Base-by-base conservation (phyloP, 2,329 filamentous ascomycete genomes). In the Stemphylium vesicarium region DNA sequence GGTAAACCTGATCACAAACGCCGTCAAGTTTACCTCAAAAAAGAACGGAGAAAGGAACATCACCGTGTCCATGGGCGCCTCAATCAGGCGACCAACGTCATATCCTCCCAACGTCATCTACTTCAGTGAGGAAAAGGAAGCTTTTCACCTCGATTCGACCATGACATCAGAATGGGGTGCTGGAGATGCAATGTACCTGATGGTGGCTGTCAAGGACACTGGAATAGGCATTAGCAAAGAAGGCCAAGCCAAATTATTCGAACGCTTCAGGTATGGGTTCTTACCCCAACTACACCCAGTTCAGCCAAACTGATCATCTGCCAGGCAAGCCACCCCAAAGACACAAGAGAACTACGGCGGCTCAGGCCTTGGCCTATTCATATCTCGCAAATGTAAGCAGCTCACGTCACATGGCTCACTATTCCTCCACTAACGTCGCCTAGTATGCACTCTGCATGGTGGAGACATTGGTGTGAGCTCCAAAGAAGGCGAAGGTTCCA, bases 51-150 rank as follows among this genome's bases (percentile, higher is more conserved):
- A 69, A 3, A 68, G 75, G 1, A 72, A 73, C 12, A 78, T 81
- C 33, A 75, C 66, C 0, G 73, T 81, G 4, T 77, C 69, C 6
- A 66, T 81, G 40, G 77, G 78, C 4, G 78, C 77, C 15, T 71
- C 71, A 0, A 15, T 51, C 4, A 57, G 75, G 22, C 69, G 74
- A 3, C 78, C 78, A 7, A 65, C 62, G 4, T 77, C 74, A 3
- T 79, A 79, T 53, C 78, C 78, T 4, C 77, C 78, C 0, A 74
- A 77, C 41, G 73, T 80, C 4, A 77, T 80, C 10, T 80, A 77
- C 60, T 80, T 80, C 58, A 65, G 66, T 15, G 64, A 69, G 4
- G 74, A 76, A 4, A 68, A 75, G 5, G 53, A 70, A 0, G 59
- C 69, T 0, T 74, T 75, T 18, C 74, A 75, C 9, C 71, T 78